phyloP scores from a whole-genome alignment of 805 yeast genomes.

The Yamadazyma endophytica region DNA sequence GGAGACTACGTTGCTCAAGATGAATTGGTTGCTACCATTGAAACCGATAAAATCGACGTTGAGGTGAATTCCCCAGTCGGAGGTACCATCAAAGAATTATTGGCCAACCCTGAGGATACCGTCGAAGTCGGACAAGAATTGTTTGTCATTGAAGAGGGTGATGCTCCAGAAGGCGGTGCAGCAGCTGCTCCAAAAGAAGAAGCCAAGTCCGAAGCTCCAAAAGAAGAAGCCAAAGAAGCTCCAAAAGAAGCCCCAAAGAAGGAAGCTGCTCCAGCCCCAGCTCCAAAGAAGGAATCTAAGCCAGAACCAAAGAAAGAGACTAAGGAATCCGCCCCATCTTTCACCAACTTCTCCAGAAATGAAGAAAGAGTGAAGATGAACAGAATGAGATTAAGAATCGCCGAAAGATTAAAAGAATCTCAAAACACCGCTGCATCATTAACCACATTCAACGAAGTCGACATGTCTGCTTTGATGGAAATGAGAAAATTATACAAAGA shows the following conservation, averaged over 20 bases:
- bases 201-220: slow-evolving; percentile 27
- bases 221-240: slow-evolving; percentile 15
- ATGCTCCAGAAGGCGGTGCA: slow-evolving; percentile 56
- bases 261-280: slow-evolving; percentile 26
- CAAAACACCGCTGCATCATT: slow-evolving; percentile 98
- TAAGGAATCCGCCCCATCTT: slow-evolving; percentile 23
- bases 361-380: slow-evolving; percentile 97
- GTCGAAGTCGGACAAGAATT: slow-evolving; percentile 95
- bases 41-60: slow-evolving; percentile 96
- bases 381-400: slow-evolving; percentile 98
- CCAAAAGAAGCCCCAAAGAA: slow-evolving; percentile 17
- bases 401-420: slow-evolving; percentile 98
- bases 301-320: slow-evolving; percentile 24
- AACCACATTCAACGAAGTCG: slow-evolving; percentile 97
- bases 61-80: slow-evolving; percentile 92
- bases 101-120: slow-evolving; percentile 83
- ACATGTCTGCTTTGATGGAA: slow-evolving; percentile 87
- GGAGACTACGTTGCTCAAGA: slow-evolving; percentile 87
- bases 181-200: slow-evolving; percentile 22
- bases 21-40: slow-evolving; percentile 93
- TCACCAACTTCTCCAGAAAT: slow-evolving; percentile 63
- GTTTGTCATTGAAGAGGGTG: slow-evolving; percentile 78
- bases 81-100: slow-evolving; percentile 82
- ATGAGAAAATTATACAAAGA: slow-evolving; percentile 97
- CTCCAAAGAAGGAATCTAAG: slow-evolving; percentile 22